A percentile compares a stretch with the other conserved stretches of the same genome.
These are phyloP conservation scores for Dothidotthia symphoricarpi DNA, from an alignment of 2,329 filamentous ascomycete species.

Conservation along the genomic window DNA sequence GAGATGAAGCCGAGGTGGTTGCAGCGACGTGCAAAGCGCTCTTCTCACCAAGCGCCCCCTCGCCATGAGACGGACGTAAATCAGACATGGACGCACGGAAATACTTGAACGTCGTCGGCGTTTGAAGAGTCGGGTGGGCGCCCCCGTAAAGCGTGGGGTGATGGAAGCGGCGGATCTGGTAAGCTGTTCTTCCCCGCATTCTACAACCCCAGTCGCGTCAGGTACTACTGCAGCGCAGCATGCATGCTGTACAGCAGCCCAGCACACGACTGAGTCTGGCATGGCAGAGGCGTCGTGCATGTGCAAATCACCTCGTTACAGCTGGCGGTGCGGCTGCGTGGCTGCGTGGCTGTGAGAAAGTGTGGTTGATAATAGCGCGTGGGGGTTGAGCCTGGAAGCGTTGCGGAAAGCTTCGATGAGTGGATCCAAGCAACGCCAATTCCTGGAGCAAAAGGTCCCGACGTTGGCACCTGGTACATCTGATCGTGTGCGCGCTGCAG, in stretches of 20 bases:
- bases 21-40: slow-evolving; percentile 19
- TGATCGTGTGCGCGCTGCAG: neutral
- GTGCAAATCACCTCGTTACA: slow-evolving; percentile 5
- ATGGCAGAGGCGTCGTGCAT: slow-evolving; percentile 11
- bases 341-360: slow-evolving; percentile 6
- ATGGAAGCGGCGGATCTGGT: slow-evolving; percentile 24
- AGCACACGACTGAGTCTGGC: slow-evolving; percentile 13
- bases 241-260: slow-evolving; percentile 17
- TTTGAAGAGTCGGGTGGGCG: slow-evolving; percentile 30
- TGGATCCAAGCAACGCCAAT: slow-evolving; percentile 6
- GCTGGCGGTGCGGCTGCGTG: neutral
- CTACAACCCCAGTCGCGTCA: slow-evolving; percentile 28
- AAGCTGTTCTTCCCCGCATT: slow-evolving; percentile 32
- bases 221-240: slow-evolving; percentile 30
- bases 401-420: slow-evolving; percentile 9
- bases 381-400: slow-evolving; percentile 22
- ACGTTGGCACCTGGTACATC: neutral
- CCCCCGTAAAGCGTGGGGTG: slow-evolving; percentile 34
- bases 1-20: slow-evolving; percentile 14
- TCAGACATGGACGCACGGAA: slow-evolving; percentile 6
- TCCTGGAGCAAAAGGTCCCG: slow-evolving; percentile 4
- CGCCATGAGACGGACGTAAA: slow-evolving; percentile 6
- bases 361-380: slow-evolving; percentile 40
- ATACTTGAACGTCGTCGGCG: slow-evolving; percentile 25
- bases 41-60: slow-evolving; percentile 6